phyloP scores from a whole-genome alignment of 2,329 filamentous ascomycete species.

The Fusarium clavum region DNA sequence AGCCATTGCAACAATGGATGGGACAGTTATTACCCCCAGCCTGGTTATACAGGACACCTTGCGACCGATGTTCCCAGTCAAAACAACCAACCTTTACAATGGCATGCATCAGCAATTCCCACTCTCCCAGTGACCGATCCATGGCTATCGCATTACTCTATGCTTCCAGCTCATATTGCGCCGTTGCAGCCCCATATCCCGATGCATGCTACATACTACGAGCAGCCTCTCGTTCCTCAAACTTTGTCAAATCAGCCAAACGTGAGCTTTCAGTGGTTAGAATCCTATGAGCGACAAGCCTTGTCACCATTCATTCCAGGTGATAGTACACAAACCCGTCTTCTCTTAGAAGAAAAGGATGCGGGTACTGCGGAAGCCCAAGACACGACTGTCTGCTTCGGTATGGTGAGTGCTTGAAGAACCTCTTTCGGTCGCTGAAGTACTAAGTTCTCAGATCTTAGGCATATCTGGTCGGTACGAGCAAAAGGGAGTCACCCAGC shows the following conservation, averaged over 20 bases:
- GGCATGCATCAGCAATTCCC: fast-evolving
- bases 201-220: fast-evolving
- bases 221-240: not conserved
- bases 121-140: fast-evolving
- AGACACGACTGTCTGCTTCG: conserved; percentile 15
- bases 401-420: conserved; percentile 33
- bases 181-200: not conserved
- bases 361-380: fast-evolving
- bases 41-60: not conserved
- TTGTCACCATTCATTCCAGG: fast-evolving
- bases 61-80: not conserved
- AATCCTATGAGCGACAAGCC: not conserved
- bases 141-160: not conserved
- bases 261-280: not conserved
- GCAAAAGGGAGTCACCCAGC: fast-evolving
- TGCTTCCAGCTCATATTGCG: fast-evolving
- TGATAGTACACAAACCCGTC: no score
- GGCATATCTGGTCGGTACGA: conserved; percentile 8
- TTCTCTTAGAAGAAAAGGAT: no score
- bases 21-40: not conserved
- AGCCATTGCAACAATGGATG: not conserved
- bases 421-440: not conserved
- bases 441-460: not conserved
- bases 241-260: no score
- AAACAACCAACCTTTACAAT: fast-evolving